Base-by-base conservation (phyloP, 371 early-diverging fungal genomes). In the Mucor saturninus region DNA sequence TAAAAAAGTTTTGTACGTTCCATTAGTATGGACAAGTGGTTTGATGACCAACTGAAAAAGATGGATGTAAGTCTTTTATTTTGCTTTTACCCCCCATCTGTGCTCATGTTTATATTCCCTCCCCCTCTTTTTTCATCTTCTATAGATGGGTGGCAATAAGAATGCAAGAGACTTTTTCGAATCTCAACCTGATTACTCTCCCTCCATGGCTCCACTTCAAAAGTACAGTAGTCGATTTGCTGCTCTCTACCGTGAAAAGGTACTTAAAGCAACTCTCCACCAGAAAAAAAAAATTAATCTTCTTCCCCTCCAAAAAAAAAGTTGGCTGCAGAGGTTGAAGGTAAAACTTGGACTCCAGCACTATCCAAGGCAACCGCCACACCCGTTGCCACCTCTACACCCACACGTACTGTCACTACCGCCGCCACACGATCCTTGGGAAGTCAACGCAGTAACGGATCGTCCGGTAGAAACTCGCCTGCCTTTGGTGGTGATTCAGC, bases 21-120 rank as follows among this genome's bases (percentile, higher is more conserved):
- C 15, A 92, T 98, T 56, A 91, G 92, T 21, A 99, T 99, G 98
- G 99, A 99, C 77, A 91, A 91, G 69, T 99, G 99, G 99, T 87
- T 86, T 43, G 88, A 92, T n/a, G 94, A 95, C 75, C 98, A 98
- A 72, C 77, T 94, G 52, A 89, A 91, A 69, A 89, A 92, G 63
- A 98, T 99, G 97, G 86, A 95, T 66, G 87, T 85, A 73, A 69
- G 62, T 54, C 43, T 21, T 21, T 21, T 21, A 1, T 21, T 21
- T 43, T n/a, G 13, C 15, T 43, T 43, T n/a, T 43, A 21, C 21
- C 21, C 1, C 21, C 21, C 14, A n/a, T 43, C 14, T 43, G 5
- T 43, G 13, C 15, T 43, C 15, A n/a, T 43, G 5, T 43, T 43
- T n/a, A 15, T 43, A 43, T 21, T 21, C 21, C 21, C 21, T 21